A percentile compares a stretch with the other conserved stretches of the same genome.
Evolutionary conservation across 306 rosid species (phyloP).

Genomic region (Glycine tomentella): DNA sequence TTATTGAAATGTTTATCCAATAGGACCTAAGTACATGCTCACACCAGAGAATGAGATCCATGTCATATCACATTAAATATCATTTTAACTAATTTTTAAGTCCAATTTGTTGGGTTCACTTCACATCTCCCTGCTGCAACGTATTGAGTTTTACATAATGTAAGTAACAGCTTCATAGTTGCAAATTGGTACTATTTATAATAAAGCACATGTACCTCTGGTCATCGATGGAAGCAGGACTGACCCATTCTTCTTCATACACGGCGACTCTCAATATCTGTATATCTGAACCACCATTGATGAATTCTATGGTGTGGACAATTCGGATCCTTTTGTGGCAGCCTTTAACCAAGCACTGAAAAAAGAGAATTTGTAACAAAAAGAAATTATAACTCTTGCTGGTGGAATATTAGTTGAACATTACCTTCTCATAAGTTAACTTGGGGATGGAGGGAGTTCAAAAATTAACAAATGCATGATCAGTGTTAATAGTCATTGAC

Average conservation of each 20-base stretch:
- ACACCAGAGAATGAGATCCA: neutral
- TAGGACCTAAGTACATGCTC: neutral
- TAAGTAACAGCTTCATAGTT: neutral
- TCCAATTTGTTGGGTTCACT: conserved; percentile 1
- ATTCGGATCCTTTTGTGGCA: conserved; percentile 92
- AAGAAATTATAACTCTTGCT: neutral
- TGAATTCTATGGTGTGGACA: conserved; percentile 89
- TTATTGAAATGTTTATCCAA: neutral
- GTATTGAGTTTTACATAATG: conserved; percentile 2
- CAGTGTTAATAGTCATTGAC: neutral
- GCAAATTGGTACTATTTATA: neutral
- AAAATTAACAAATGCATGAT: conserved; percentile 11
- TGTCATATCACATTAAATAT: neutral
- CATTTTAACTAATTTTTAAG: neutral
- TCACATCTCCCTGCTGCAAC: conserved; percentile 22
- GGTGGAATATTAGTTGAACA: conserved; percentile 20
- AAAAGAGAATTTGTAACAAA: conserved; percentile 28
- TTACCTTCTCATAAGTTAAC: neutral
- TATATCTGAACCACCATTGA: conserved; percentile 81
- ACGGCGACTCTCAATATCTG: conserved; percentile 91
- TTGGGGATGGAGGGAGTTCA: neutral
- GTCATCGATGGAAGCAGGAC: conserved; percentile 67
- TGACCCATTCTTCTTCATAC: conserved; percentile 91
- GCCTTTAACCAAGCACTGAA: conserved; percentile 92
- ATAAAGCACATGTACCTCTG: conserved; percentile 61